A percentile compares a stretch with the other conserved stretches of the same genome.
These are phyloP conservation scores for Pseudogymnoascus sp. DNA, from an alignment of 2,329 filamentous ascomycete genomes.

Conservation along the genomic window DNA sequence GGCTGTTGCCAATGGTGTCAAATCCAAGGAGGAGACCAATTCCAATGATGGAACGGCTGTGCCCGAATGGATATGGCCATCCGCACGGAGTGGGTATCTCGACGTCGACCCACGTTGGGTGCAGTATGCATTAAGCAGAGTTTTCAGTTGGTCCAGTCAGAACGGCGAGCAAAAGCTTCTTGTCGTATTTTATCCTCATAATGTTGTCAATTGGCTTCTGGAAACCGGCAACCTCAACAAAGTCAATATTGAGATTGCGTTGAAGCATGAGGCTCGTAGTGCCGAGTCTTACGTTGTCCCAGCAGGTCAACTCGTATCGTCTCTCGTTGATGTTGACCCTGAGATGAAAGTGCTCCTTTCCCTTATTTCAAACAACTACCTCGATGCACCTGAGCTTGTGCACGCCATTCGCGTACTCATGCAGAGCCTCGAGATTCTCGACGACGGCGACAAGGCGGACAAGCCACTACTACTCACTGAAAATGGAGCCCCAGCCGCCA, in stretches of 20 bases:
- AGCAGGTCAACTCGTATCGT: constrained; percentile 52
- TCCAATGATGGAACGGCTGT: constrained; percentile 23
- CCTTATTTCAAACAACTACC: constrained; percentile 55
- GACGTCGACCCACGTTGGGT: constrained; percentile 58
- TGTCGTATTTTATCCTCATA: constrained; percentile 38
- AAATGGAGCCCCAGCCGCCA: constrained; percentile 10
- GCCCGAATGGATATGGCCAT: constrained; percentile 36
- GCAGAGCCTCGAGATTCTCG: constrained; percentile 54
- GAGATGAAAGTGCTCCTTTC: constrained; percentile 58
- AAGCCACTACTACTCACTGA: constrained; percentile 20
- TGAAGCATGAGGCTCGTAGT: constrained; percentile 38
- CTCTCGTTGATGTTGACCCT: constrained; percentile 57
- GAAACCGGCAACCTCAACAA: constrained; percentile 52
- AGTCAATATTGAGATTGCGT: constrained; percentile 49
- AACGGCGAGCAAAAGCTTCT: constrained; percentile 20
- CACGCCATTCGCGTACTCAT: constrained; percentile 58
- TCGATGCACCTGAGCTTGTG: constrained; percentile 58
- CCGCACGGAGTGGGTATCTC: constrained; percentile 23
- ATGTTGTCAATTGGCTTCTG: constrained; percentile 49
- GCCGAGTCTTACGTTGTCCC: constrained; percentile 36
- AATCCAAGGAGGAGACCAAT: not conserved
- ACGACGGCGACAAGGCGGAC: constrained; percentile 17
- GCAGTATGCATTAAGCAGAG: constrained; percentile 40
- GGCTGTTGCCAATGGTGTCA: not conserved
- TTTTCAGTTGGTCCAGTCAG: constrained; percentile 30